Conservation (phyloP, 345 rosid species). For the Populus simonii region DNA sequence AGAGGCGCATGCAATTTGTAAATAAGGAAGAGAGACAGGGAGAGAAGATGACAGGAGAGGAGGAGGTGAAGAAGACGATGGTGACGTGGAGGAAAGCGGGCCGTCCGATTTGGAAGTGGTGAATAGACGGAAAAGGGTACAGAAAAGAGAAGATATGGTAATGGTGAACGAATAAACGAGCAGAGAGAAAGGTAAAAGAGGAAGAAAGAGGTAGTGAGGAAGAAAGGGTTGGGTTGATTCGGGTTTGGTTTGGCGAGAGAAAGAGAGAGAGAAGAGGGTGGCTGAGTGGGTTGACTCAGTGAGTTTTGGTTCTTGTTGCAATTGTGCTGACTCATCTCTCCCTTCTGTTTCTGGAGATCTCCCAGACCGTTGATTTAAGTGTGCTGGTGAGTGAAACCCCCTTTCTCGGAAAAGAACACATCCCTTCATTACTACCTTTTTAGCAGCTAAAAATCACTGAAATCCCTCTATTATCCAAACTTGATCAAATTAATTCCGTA, state of each 20-base stretch:
- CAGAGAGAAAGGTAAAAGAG: slow-evolving; percentile 17
- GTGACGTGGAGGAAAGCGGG: slow-evolving; percentile 62
- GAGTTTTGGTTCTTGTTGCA: background rate
- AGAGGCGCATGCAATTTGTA: background rate
- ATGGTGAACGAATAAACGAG: slow-evolving; percentile 6
- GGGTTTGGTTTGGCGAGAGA: background rate
- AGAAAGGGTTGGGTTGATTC: background rate
- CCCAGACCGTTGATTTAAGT: background rate
- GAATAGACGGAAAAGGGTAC: slow-evolving; percentile 76
- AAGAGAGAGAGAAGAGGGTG: background rate
- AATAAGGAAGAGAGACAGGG: background rate
- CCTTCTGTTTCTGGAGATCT: background rate
- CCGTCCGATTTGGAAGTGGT: slow-evolving; percentile 54
- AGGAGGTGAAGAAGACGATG: slow-evolving; percentile 70
- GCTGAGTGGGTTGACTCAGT: slow-evolving; percentile 1
- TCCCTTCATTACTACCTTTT: background rate
- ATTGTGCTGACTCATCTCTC: background rate
- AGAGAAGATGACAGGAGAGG: slow-evolving; percentile 24
- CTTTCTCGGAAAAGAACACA: no score
- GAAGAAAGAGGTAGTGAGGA: slow-evolving; percentile 15
- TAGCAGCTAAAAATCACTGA: background rate
- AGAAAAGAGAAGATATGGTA: slow-evolving; percentile 2
- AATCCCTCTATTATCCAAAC: background rate
- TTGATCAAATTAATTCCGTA: background rate
- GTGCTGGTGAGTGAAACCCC: no score